Evolutionary conservation across 352 stramenopile species (phyloP), one percentile per base, ranked within the genome.

Genomic region (Phytopythium chamaehyphon): DNA sequence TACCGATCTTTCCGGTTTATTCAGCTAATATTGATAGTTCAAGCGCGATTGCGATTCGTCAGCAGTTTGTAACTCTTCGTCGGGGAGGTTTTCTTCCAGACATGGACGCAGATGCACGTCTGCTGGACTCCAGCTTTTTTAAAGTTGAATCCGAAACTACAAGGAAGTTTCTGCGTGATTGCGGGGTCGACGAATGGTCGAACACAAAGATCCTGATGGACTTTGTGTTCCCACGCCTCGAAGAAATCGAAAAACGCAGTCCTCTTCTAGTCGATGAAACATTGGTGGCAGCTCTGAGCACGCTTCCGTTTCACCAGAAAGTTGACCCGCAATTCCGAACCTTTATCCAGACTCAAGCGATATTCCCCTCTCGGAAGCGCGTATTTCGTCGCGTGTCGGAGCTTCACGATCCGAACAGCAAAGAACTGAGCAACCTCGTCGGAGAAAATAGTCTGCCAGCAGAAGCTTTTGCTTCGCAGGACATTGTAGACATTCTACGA

Each of bases 391-490:
- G 51, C 19, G 47, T 88, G 16, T 64, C 56, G 3, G 71, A 93
- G 45, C 55, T 93, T 6, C 74, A 93, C 28, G 83, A 93, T 55
- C 83, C 83, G 22, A 86, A 62, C 51, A 81, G 76, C 36, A 72
- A 67, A 12, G 79, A 88, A 31, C 45, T 92, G 15, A 76, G 67
- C 35, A 74, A 76, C 21, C 45, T 92, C 22, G 76, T 92, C 12
- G 82, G 82, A 15, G 69, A 76, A 18, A 83, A 76, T 15, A 87
- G 76, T 54, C 60, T 92, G 12, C 79, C 82, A n/a, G 60, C 61
- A 19, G 31, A 67, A 14, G 56, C 59, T 2, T 86, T 92, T 47
- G 80, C 74, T 15, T 69, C 50, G 6, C 57, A 61, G 24, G 54
- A 66, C 6, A 69, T 84, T 14, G 58, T 90, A 46, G 64, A 74